Conservation (phyloP, 2,329 filamentous ascomycete species). For the Sclerotinia sclerotiorum region DNA sequence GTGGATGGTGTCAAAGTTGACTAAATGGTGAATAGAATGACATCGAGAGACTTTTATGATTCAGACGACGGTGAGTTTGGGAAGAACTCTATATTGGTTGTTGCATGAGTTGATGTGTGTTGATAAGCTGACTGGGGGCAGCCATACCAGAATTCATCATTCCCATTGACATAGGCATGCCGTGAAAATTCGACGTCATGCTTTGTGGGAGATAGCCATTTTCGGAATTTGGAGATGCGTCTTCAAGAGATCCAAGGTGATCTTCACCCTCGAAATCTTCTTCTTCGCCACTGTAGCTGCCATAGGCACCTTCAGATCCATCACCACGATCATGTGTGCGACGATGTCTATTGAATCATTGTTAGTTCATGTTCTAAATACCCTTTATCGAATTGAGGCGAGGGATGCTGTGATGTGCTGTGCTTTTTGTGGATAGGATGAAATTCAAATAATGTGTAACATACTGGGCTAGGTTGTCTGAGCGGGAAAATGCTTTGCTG, state of each 20-base stretch:
- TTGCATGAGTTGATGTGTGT: slow-evolving; percentile 41
- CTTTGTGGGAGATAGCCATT: slow-evolving; percentile 55
- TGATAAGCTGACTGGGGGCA: slow-evolving; percentile 43
- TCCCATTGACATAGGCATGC: slow-evolving; percentile 31
- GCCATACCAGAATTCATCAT: slow-evolving; percentile 41
- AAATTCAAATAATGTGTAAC: slow-evolving; percentile 38
- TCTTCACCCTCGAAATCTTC: slow-evolving; percentile 83
- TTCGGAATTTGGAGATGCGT: slow-evolving; percentile 72
- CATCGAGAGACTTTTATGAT: background rate
- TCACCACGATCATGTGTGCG: slow-evolving; percentile 81
- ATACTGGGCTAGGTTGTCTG: slow-evolving; percentile 98
- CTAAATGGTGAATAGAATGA: slow-evolving; percentile 11
- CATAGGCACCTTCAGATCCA: slow-evolving; percentile 61
- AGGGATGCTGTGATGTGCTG: slow-evolving; percentile 42
- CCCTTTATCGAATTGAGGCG: slow-evolving; percentile 25
- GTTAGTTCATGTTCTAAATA: slow-evolving; percentile 33
- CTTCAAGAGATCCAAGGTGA: slow-evolving; percentile 76
- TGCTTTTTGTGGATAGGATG: slow-evolving; percentile 12
- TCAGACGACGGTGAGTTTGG: slow-evolving; percentile 1
- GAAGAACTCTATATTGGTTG: slow-evolving; percentile 37
- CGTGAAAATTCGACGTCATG: slow-evolving; percentile 34
- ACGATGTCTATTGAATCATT: slow-evolving; percentile 53
- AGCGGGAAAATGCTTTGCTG: slow-evolving; percentile 98
- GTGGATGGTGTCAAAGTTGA: slow-evolving; percentile 21
- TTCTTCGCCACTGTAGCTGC: slow-evolving; percentile 64